phyloP scores from a whole-genome alignment of 73 alveolate species.

The Effrenium voratum region DNA sequence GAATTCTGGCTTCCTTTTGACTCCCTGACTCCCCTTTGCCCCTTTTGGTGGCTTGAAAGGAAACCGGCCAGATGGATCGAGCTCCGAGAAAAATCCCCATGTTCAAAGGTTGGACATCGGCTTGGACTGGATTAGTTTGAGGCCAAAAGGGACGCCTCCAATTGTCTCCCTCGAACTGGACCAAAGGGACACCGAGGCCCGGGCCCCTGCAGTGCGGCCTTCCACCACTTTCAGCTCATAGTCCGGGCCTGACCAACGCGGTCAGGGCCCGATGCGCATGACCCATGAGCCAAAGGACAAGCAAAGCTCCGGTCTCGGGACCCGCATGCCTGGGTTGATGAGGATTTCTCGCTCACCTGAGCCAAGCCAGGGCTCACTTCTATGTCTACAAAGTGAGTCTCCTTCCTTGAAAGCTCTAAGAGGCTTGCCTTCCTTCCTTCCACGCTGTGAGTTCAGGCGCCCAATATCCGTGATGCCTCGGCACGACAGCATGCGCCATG shows the following conservation, averaged over 20 bases:
- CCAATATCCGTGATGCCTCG: conserved; percentile 19
- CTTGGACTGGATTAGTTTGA: no score
- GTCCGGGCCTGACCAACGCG: conserved; percentile 41
- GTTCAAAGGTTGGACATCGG: no score
- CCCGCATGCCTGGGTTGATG: conserved; percentile 63
- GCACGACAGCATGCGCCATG: no score
- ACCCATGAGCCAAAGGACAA: background rate
- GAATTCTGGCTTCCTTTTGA: no score
- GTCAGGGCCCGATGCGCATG: no score
- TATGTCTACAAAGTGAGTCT: background rate
- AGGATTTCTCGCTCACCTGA: conserved; percentile 81
- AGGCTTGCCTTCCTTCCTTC: conserved; percentile 19
- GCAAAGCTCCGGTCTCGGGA: background rate
- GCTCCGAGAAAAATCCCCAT: no score
- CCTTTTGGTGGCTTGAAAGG: no score
- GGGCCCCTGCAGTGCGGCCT: conserved; percentile 79
- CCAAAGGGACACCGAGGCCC: background rate
- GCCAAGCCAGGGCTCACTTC: background rate
- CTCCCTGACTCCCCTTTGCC: no score
- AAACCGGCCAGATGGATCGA: no score
- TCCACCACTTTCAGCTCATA: conserved; percentile 46
- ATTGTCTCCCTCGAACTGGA: no score
- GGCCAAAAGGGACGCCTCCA: no score
- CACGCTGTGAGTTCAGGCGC: background rate
- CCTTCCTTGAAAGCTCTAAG: background rate